A percentile compares a stretch with the other conserved stretches of the same genome.
Evolutionary conservation across 2,329 filamentous ascomycete genomes (phyloP).

Genomic region (Arthrobotrys entomopaga): DNA sequence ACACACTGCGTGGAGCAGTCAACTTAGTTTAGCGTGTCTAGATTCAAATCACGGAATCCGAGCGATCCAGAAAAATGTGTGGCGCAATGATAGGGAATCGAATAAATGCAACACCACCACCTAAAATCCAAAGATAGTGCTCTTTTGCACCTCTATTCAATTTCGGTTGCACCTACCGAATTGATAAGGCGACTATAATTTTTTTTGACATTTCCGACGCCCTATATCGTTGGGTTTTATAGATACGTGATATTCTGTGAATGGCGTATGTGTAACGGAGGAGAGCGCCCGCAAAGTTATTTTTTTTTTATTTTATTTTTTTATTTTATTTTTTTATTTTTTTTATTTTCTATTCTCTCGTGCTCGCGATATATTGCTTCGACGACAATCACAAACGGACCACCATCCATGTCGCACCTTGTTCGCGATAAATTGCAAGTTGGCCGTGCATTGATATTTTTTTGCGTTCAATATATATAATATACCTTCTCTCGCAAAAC

Average conservation of each 20-base stretch:
- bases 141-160: too few species aligned
- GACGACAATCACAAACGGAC: not conserved
- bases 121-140: not conserved
- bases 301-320: too few species aligned
- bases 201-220: slow-evolving; percentile 8
- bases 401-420: slow-evolving; percentile 9
- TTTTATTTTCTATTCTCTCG: too few species aligned
- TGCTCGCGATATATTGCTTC: not conserved
- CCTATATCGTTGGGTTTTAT: slow-evolving; percentile 4
- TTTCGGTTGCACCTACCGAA: slow-evolving; percentile 12
- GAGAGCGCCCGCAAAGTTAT: not conserved
- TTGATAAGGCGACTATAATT: not conserved
- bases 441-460: slow-evolving; percentile 14
- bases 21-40: slow-evolving; percentile 9
- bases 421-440: slow-evolving; percentile 25
- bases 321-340: too few species aligned
- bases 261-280: not conserved
- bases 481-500: not conserved
- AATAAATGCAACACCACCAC: too few species aligned
- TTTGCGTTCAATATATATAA: slow-evolving; percentile 1
- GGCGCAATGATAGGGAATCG: slow-evolving; percentile 9
- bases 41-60: not conserved
- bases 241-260: not conserved
- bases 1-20: not conserved
- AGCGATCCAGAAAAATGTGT: not conserved